These are phyloP conservation scores for Apostasia shenzhenica DNA, from an alignment of 106 monocot genomes.

Conservation along the genomic window DNA sequence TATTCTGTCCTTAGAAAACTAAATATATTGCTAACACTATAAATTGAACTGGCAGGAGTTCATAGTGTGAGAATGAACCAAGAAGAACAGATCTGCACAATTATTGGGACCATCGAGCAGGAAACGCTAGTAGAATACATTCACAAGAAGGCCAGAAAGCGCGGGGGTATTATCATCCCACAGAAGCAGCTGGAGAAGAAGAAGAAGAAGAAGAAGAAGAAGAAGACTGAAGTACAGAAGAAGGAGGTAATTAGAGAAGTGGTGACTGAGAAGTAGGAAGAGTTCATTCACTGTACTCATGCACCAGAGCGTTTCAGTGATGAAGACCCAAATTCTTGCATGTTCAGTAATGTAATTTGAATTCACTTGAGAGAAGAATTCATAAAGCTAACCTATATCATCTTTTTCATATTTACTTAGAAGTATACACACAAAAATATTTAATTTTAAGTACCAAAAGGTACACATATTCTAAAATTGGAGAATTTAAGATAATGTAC, in stretches of 20 bases:
- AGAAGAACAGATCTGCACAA: constrained; percentile 11
- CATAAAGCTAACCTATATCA: no score
- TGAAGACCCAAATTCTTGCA: constrained; percentile 52
- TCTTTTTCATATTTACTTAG: no score
- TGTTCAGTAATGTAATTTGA: constrained; percentile 23
- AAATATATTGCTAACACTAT: no score
- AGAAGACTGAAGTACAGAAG: constrained; percentile 1
- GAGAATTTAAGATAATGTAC: no score
- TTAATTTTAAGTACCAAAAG: no score
- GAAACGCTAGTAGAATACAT: constrained; percentile 17
- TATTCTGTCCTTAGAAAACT: background rate
- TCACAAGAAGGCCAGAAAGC: constrained; percentile 11
- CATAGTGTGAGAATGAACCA: constrained; percentile 20
- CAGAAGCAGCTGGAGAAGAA: constrained; percentile 6
- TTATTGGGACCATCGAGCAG: constrained; percentile 12
- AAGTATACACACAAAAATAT: no score
- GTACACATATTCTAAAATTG: no score
- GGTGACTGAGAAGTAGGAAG: constrained; percentile 7
- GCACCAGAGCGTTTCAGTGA: constrained; percentile 50
- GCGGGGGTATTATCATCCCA: constrained; percentile 8
- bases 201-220: constrained; percentile 12
- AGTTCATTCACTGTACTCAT: constrained; percentile 25
- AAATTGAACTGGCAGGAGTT: constrained; percentile 12
- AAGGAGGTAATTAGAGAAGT: background rate
- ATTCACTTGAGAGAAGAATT: background rate